Evolutionary conservation across 306 rosid species (phyloP), one percentile per base, ranked within the genome.

Genomic region (Dalbergia cochinchinensis): DNA sequence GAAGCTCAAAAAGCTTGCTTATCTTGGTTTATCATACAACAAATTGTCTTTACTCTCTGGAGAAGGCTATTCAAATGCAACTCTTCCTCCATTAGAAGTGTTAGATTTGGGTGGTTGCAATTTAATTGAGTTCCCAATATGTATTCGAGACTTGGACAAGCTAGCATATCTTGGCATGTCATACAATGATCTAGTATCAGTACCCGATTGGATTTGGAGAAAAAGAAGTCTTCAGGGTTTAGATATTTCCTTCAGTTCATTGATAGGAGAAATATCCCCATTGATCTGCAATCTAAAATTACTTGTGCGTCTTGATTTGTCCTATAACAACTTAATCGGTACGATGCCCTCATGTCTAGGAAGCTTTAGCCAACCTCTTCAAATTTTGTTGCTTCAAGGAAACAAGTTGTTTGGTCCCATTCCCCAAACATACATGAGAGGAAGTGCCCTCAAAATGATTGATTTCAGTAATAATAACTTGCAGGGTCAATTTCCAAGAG

Each of bases 401-500:
- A 84, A 80, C 45, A 69, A 20, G 5, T 47, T 84, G 12, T 1
- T 3, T 55, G 82, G 76, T 22, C 10, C 2, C n/a, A 70, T 70
- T 80, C 76, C 82, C 22, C 79, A 80, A 8, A 57, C 76, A 19
- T 84, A n/a, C 9, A 0, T 4, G 16, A 47, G 8, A 8, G 7
- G 31, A 54, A 80, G 48, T 37, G 42, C 16, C 5, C 31, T 76
- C 0, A 34, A 4, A 14, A 14, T 79, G 39, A 10, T 34, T 6
- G 4, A 11, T 66, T 78, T 57, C 3, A 88, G 67, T 78, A 77
- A 58, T 11, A 73, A 47, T 82, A 47, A 63, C 47, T 22, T 89
- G 4, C 80, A 45, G 0, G 90, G 94, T 14, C 81, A 42, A 42
- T 7, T 88, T 14, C 92, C 90, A 8, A 84, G 57, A 45, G 63